A percentile compares a stretch with the other conserved stretches of the same genome.
Conservation (phyloP, 2,329 filamentous ascomycete genomes). For the Xylariaceae sp. region DNA sequence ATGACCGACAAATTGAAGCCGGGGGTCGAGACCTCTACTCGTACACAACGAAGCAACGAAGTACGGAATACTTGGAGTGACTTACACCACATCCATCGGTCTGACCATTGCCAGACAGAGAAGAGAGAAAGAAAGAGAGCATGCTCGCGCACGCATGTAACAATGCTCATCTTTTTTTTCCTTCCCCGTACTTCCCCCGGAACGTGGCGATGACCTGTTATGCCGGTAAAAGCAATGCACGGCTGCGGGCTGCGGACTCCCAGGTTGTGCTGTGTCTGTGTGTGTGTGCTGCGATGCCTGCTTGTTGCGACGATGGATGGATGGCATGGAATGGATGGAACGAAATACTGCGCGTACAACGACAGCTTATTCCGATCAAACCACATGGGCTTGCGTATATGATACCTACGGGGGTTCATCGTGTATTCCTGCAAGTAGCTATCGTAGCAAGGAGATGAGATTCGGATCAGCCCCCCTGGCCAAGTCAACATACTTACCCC, state of each 20-base stretch:
- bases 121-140: not conserved
- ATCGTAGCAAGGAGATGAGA: no score
- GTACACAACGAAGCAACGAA: not conserved
- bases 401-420: no score
- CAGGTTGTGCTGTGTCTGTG: no score
- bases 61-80: not conserved
- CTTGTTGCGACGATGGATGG: slow-evolving; percentile 14
- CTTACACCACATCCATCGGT: not conserved
- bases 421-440: no score
- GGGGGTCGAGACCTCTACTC: slow-evolving; percentile 12
- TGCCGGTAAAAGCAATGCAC: slow-evolving; percentile 30
- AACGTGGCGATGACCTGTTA: slow-evolving; percentile 28
- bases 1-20: not conserved
- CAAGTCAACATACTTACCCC: no score
- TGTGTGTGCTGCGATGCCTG: no score
- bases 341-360: not conserved
- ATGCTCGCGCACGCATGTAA: slow-evolving; percentile 10
- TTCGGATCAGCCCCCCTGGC: no score
- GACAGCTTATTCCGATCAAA: not conserved
- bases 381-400: not conserved
- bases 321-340: slow-evolving; percentile 12
- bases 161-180: slow-evolving; percentile 9
- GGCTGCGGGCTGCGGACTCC: slow-evolving; percentile 24
- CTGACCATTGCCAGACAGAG: slow-evolving; percentile 1
- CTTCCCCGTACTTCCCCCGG: slow-evolving; percentile 8